A percentile compares a stretch with the other conserved stretches of the same genome.
phyloP scores from a whole-genome alignment of 1,139 yeast genomes.

The Blastobotrys ciferrii region DNA sequence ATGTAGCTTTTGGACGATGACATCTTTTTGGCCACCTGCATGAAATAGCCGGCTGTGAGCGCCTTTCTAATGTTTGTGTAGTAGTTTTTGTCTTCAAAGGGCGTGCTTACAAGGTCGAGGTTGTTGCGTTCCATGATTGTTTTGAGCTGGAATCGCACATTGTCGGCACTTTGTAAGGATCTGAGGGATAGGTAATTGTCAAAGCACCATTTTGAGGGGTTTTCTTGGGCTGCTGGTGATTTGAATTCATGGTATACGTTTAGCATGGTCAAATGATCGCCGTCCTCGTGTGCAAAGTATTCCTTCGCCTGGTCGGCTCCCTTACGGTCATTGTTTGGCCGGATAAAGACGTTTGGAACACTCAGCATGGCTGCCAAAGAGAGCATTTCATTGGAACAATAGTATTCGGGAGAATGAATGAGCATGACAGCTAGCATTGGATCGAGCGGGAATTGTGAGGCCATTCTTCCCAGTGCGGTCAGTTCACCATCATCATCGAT shows the following conservation, averaged over 20 bases:
- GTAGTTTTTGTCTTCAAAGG: slow-evolving; percentile 58
- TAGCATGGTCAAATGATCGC: slow-evolving; percentile 84
- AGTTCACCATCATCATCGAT: slow-evolving; percentile 89
- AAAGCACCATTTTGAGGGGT: slow-evolving; percentile 70
- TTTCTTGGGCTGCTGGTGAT: slow-evolving; percentile 56
- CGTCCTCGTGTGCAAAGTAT: slow-evolving; percentile 88
- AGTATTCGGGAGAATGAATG: slow-evolving; percentile 79
- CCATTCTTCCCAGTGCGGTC: slow-evolving; percentile 83
- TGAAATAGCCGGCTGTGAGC: slow-evolving; percentile 87
- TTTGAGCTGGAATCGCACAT: slow-evolving; percentile 77
- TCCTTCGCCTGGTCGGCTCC: slow-evolving; percentile 91
- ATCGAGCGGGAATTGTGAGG: slow-evolving; percentile 92
- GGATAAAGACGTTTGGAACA: slow-evolving; percentile 90
- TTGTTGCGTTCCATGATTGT: slow-evolving; percentile 82
- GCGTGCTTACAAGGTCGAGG: slow-evolving; percentile 67
- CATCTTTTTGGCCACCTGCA: slow-evolving; percentile 89
- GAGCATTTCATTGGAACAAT: slow-evolving; percentile 85
- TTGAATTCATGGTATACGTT: slow-evolving; percentile 87
- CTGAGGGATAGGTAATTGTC: slow-evolving; percentile 83
- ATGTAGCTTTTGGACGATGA: slow-evolving; percentile 52
- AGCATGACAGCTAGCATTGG: slow-evolving; percentile 94
- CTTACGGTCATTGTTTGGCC: slow-evolving; percentile 86
- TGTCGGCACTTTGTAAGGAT: slow-evolving; percentile 78
- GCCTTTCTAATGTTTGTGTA: slow-evolving; percentile 84
- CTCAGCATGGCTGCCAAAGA: slow-evolving; percentile 87